Base-by-base conservation (phyloP, 805 yeast genomes). In the Sugiyamaella lignohabitans region DNA sequence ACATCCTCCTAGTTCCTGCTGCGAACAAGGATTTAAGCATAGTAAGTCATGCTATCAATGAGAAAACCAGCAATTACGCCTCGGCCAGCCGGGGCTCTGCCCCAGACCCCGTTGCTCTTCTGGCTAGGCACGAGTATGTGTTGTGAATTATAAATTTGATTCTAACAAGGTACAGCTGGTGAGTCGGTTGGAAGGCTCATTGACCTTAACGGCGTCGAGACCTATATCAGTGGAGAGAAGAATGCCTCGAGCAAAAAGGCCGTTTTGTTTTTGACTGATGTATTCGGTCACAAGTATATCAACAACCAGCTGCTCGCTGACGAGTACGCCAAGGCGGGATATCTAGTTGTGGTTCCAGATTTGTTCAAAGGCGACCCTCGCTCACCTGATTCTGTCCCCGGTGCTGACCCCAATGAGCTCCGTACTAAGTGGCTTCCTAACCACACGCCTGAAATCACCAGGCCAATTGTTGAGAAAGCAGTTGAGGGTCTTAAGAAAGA, bases 301-400 rank as follows among this genome's bases (percentile, higher is more conserved):
- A 87, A 88, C 63, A 65, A 66, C 30, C 65, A 73, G 55, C 70
- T 88, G 30, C 41, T 66, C n/a, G 68, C 73, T 35, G 73, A 66
- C 47, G 53, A 60, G 45, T 76, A 84, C 51, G 84, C 89, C 39
- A 63, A 64, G 42, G 62, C 62, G 5, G 86, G 87, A 20, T 86
- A 73, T 67, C 75, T 73, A 38, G 89, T 83, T 1, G 69, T 82
- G 40, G 66, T 82, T 32, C 95, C 95, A 14, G 96, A 87, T 63
- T 71, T 85, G 49, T 72, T 86, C 55, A 65, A 75, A 23, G 77
- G 76, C 32, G 38, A 35, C 21, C 38, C 38, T 5, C 5, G 38
- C 5, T 14, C 38, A 5, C 38, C 20, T 16, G 81, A 74, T 43
- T 73, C 78, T 40, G 70, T 71, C 35, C 72, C 71, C 20, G 58